Base-by-base conservation (phyloP, 805 yeast species). In the Wickerhamiella slavikovae region DNA sequence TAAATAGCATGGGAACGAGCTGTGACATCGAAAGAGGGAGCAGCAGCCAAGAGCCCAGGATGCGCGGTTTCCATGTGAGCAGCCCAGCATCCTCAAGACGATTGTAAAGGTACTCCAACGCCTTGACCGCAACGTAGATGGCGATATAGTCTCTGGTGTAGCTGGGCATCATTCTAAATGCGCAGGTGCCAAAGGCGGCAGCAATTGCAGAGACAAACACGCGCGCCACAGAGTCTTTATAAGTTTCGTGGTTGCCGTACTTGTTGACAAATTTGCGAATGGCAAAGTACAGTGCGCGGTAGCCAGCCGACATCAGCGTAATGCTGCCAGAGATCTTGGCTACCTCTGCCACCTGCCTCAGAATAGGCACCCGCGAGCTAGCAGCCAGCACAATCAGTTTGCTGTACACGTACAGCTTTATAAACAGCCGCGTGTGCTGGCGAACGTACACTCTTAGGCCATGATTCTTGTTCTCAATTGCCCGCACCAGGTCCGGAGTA, bases 11-110 rank as follows among this genome's bases (percentile, higher is more conserved):
- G 35, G 52, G 41, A 32, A 57, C 45, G 29, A 57, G 47, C 41
- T 56, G 59, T 11, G 52, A 42, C 34, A 49, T 42, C 12, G 61
- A 55, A 12, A 52, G 32, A 3, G 62, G 62, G 39, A 56, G 52
- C 31, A 57, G 40, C 23, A 32, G 45, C 60, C 60, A 55, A 10
- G 56, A 38, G 3, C 57, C 58, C 28, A 44, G 49, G 38, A 42
- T 52, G 35, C 38, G 52, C 44, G 39, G 47, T 40, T 48, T 46
- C 37, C 44, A 45, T 5, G 35, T 35, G 26, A 52, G 33, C 30
- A 37, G 38, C 5, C 51, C 54, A 17, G 38, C 31, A 35, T 52
- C 55, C 20, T 52, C 52, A 20, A 51, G 38, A 31, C 37, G 40
- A 36, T 53, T 52, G 40, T 47, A 51, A 12, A 41, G 29, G 35